Percentiles rank a stretch among this genome's conserved stretches.
Conservation (phyloP, 208 protist species). For the Trypanosoma scelopori region DNA sequence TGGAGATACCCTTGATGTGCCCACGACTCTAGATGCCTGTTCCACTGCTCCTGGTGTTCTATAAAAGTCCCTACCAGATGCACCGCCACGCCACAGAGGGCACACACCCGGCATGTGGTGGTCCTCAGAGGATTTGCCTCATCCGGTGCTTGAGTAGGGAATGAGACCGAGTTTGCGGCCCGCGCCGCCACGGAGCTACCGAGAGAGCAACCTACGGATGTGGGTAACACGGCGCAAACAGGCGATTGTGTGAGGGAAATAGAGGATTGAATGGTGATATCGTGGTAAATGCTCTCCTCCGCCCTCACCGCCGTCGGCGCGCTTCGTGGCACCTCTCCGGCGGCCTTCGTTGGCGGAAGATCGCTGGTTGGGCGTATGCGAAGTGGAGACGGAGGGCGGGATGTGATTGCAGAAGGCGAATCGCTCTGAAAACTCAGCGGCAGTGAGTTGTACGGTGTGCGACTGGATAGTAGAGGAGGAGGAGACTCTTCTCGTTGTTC, state of each 20-base stretch:
- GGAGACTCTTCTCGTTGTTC: not conserved
- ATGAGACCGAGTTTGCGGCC: not conserved
- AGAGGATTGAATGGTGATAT: not conserved
- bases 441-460: not conserved
- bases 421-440: not conserved
- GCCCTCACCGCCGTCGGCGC: constrained; percentile 14
- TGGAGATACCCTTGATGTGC: constrained; percentile 23
- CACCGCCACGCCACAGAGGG: constrained; percentile 23
- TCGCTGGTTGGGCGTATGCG: constrained; percentile 26
- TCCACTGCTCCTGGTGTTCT: constrained; percentile 26
- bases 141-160: not conserved
- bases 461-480: no score
- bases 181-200: not conserved
- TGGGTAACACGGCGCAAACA: not conserved
- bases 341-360: constrained; percentile 19
- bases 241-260: not conserved
- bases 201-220: not conserved
- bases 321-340: not conserved
- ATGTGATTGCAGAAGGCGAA: constrained; percentile 2
- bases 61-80: constrained; percentile 15
- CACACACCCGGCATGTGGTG: constrained; percentile 11
- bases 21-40: constrained; percentile 22
- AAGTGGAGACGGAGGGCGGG: constrained; percentile 1
- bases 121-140: not conserved
- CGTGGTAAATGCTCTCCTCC: constrained; percentile 16